Percentiles rank a stretch among this genome's conserved stretches.
phyloP scores from a whole-genome alignment of 805 yeast species.

The Teunomyces panamensis region DNA sequence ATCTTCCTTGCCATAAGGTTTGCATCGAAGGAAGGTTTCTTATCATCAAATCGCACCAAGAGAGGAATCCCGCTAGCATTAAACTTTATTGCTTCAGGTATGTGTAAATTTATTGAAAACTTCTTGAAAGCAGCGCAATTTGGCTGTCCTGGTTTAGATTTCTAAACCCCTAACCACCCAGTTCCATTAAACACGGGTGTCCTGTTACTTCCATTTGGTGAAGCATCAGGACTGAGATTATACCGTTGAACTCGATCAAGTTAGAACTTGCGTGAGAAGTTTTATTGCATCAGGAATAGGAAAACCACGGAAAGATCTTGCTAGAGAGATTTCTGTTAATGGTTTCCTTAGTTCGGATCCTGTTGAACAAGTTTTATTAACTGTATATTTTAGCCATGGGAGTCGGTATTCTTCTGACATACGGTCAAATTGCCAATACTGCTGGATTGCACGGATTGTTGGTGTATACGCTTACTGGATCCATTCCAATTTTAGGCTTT shows the following conservation, averaged over 20 bases:
- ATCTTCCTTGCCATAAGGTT: conserved; percentile 53
- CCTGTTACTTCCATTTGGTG: conserved; percentile 18
- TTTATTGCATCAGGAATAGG: background rate
- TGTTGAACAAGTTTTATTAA: conserved; percentile 2
- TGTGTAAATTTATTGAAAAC: conserved; percentile 28
- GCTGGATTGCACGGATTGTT: conserved; percentile 86
- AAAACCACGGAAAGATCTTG: background rate
- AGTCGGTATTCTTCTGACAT: conserved; percentile 82
- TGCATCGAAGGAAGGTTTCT: conserved; percentile 52
- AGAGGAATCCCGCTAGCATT: conserved; percentile 77
- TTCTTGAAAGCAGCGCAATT: background rate
- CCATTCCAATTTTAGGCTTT: conserved; percentile 82
- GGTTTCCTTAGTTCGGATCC: background rate
- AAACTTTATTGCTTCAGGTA: conserved; percentile 88
- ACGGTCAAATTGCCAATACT: conserved; percentile 79
- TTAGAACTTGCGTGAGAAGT: conserved; percentile 75
- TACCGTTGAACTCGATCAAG: conserved; percentile 83
- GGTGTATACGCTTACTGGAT: conserved; percentile 75
- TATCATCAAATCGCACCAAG: conserved; percentile 79
- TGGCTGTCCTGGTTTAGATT: background rate
- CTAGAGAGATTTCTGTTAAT: background rate
- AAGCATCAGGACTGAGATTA: conserved; percentile 56
- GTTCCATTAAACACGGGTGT: conserved; percentile 44
- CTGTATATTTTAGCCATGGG: conserved; percentile 60
- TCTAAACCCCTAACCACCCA: conserved; percentile 1